Conservation (phyloP, 2,329 filamentous ascomycete species). For the Phialophora macrospora region DNA sequence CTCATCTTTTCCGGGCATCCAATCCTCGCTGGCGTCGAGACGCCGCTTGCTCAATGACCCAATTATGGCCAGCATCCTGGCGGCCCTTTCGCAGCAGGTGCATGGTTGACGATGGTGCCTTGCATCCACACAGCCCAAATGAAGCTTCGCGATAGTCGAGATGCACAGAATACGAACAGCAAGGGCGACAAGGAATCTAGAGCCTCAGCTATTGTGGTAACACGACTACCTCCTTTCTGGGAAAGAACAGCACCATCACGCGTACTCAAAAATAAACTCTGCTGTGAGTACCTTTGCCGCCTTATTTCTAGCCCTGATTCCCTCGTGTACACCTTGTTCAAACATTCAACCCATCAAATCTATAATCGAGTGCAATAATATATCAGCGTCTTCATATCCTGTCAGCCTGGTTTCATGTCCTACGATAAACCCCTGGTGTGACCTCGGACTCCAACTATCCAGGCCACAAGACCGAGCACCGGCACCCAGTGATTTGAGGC, state of each 20-base stretch:
- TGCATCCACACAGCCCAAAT: slow-evolving; percentile 8
- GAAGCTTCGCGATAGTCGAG: slow-evolving; percentile 12
- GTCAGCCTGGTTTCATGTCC: slow-evolving; percentile 14
- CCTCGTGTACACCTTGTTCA: slow-evolving; percentile 7
- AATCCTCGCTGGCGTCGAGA: slow-evolving; percentile 20
- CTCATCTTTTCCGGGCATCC: slow-evolving; percentile 22
- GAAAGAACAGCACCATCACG: slow-evolving; percentile 2
- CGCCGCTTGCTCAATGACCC: slow-evolving; percentile 16
- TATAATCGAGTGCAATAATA: slow-evolving; percentile 8
- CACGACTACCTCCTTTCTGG: slow-evolving; percentile 5
- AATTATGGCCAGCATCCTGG: slow-evolving; percentile 13
- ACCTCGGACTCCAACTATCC: neutral
- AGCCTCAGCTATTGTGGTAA: slow-evolving; percentile 20
- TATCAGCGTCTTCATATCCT: neutral
- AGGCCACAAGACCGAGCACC: neutral
- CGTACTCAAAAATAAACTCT: slow-evolving; percentile 18
- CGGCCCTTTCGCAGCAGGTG: neutral
- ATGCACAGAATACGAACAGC: slow-evolving; percentile 7
- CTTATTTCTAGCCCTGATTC: slow-evolving; percentile 17
- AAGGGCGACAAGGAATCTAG: slow-evolving; percentile 20
- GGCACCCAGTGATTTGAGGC: slow-evolving; percentile 9
- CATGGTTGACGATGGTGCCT: slow-evolving; percentile 6
- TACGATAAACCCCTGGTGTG: slow-evolving; percentile 6
- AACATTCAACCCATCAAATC: neutral
- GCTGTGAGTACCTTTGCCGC: slow-evolving; percentile 8